Evolutionary conservation across 805 yeast species (phyloP).

Genomic region (Metschnikowia chrysomelidarum): DNA sequence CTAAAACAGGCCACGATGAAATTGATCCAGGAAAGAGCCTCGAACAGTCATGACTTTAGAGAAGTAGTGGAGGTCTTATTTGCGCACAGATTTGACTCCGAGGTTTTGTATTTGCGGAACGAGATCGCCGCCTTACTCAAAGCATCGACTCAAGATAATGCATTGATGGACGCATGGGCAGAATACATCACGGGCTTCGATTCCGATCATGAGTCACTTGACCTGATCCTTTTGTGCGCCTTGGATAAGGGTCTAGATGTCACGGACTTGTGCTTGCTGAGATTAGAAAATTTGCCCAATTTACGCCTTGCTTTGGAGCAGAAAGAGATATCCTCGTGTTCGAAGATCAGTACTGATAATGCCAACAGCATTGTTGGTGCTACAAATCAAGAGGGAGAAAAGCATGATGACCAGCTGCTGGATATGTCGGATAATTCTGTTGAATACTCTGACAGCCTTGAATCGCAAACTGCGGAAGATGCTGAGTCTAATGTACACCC

Average conservation of each 20-base stretch:
- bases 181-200: slow-evolving; percentile 15
- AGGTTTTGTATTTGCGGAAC: slow-evolving; percentile 22
- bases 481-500: no score
- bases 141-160: slow-evolving; percentile 11
- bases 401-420: no score
- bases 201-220: slow-evolving; percentile 19
- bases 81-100: slow-evolving; percentile 25
- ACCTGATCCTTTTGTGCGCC: slow-evolving; percentile 19
- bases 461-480: no score
- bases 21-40: slow-evolving; percentile 21
- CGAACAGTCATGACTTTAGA: slow-evolving; percentile 18
- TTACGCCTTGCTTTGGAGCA: no score
- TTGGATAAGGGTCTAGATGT: slow-evolving; percentile 19
- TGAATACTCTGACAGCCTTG: no score
- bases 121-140: slow-evolving; percentile 17
- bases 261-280: slow-evolving; percentile 13
- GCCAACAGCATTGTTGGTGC: no score
- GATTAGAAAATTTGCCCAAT: no score
- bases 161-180: slow-evolving; percentile 22
- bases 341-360: no score
- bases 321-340: no score
- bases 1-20: slow-evolving; percentile 27
- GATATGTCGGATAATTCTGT: no score
- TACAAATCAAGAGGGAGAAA: no score
- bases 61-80: slow-evolving; percentile 24